Base-by-base conservation (phyloP, 2,329 filamentous ascomycete species). In the Fonsecaea pugnacius region DNA sequence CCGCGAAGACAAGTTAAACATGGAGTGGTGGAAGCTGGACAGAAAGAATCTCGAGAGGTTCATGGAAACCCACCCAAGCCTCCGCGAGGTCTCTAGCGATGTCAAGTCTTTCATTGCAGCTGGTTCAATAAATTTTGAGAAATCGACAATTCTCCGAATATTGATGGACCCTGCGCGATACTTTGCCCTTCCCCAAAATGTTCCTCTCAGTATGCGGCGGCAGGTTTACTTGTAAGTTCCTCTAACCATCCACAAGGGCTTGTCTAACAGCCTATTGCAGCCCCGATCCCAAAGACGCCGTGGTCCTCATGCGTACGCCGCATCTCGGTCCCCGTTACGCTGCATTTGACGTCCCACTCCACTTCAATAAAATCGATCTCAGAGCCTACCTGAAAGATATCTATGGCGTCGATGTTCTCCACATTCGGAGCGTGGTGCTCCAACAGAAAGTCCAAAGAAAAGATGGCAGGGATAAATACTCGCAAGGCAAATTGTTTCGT, bases 321-420 rank as follows among this genome's bases (percentile, higher is more conserved):
- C 83, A 85, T 70, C 85, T 91, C 60, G 89, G 91, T 7, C 87
- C 93, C 21, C 89, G 88, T 76, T 92, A 91, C 76, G 95, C 94
- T 68, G 89, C 88, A 72, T 99, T 99, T 86, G 84, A 89, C 73
- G 94, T 97, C 35, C 95, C 95, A 10, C 85, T 98, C 72, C 88
- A 86, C 72, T 92, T 97, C 83, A 96, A 92, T 83, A 99, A 99
- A 81, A 89, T 98, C 78, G 95, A 99, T 77, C 81, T 99, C 48
- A 91, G 92, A 77, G 93, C 97, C 81, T 99, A 98, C 82, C 89
- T 99, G 67, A 91, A 87, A 81, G 88, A 96, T 77, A 85, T 86
- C 50, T 99, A 99, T 83, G 84, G 85, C 66, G 88, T 98, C 67
- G 84, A 88, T 69, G 86, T 89, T 60, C 80, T 86, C 58, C 83